These are phyloP conservation scores for Diaporthe vexans DNA, from an alignment of 2,329 filamentous ascomycete genomes.

Conservation along the genomic window DNA sequence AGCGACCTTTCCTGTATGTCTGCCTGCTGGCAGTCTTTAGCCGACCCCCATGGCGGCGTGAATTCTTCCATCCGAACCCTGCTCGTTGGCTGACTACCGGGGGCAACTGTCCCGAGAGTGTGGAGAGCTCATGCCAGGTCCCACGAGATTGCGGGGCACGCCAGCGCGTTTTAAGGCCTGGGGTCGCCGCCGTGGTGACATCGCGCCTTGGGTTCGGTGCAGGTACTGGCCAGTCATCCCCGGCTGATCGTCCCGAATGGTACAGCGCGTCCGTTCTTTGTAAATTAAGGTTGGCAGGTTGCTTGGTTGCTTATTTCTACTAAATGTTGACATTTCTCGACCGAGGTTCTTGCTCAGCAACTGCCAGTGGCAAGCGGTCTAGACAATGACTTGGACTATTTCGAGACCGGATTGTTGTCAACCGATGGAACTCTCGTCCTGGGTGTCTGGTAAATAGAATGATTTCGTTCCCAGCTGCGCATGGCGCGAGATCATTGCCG, in stretches of 20 bases:
- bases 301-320: not conserved
- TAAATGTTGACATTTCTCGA: not conserved
- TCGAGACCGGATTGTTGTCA: too few species aligned
- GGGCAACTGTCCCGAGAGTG: slow-evolving; percentile 31
- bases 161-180: not conserved
- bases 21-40: not conserved
- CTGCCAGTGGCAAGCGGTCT: not conserved
- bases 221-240: not conserved
- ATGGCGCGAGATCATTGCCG: not conserved
- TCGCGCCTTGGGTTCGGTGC: not conserved
- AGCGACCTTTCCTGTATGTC: not conserved
- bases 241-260: slow-evolving; percentile 20
- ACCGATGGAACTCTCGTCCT: too few species aligned
- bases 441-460: too few species aligned
- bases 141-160: slow-evolving; percentile 27
- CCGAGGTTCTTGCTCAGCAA: not conserved
- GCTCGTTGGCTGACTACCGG: slow-evolving; percentile 28
- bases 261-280: not conserved
- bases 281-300: not conserved
- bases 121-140: slow-evolving; percentile 30
- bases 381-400: too few species aligned
- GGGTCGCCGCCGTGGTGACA: slow-evolving; percentile 9
- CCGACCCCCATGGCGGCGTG: slow-evolving; percentile 28
- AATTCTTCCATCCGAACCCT: slow-evolving; percentile 36
- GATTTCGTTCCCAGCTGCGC: not conserved